These are phyloP conservation scores for Excoecaria cochinchinensis DNA, from an alignment of 345 rosid species.

Conservation along the genomic window DNA sequence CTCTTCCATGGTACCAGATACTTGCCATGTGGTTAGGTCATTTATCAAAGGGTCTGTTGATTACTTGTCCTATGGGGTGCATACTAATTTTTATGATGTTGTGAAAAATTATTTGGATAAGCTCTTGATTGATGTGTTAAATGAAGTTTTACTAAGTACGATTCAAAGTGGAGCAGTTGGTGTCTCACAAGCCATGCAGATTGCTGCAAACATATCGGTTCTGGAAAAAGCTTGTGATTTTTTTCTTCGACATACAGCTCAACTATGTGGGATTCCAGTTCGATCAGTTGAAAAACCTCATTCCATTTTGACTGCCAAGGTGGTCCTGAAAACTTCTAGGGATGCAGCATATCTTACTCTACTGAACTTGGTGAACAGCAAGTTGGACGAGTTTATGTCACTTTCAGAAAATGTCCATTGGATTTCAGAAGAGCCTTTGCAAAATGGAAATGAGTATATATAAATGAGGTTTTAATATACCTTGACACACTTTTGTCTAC, in stretches of 20 bases:
- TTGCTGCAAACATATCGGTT: conserved; percentile 81
- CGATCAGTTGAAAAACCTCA: conserved; percentile 69
- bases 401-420: conserved; percentile 73
- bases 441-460: conserved; percentile 57
- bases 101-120: conserved; percentile 78
- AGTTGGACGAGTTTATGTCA: conserved; percentile 74
- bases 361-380: conserved; percentile 58
- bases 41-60: conserved; percentile 94
- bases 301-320: conserved; percentile 70
- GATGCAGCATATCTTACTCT: conserved; percentile 73
- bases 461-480: conserved; percentile 63
- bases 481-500: conserved; percentile 73
- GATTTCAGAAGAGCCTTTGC: conserved; percentile 71
- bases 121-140: conserved; percentile 83
- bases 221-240: conserved; percentile 85
- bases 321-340: conserved; percentile 75
- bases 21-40: conserved; percentile 83
- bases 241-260: conserved; percentile 80
- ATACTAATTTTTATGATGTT: conserved; percentile 47
- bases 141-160: conserved; percentile 61
- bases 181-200: conserved; percentile 90
- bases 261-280: conserved; percentile 81
- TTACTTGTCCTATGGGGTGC: conserved; percentile 72
- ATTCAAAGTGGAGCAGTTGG: conserved; percentile 52
- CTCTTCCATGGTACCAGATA: conserved; percentile 94